Conservation (phyloP, 1,139 yeast species). For the Yueomyces sp. region DNA sequence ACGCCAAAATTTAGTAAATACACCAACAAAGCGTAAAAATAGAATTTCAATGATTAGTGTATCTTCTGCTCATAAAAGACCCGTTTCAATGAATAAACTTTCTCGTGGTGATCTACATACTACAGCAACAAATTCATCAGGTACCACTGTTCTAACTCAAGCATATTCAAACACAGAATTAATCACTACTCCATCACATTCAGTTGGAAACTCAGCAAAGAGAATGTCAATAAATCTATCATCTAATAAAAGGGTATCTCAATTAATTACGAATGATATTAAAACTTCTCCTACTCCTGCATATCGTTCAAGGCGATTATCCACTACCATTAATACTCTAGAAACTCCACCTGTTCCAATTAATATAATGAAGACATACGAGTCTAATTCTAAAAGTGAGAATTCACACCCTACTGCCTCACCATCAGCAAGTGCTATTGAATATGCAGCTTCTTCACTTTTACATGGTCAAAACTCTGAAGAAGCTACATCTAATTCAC, state of each 20-base stretch:
- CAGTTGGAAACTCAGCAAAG: constrained; percentile 4
- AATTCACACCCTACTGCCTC: constrained; percentile 1
- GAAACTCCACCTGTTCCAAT: constrained; percentile 27
- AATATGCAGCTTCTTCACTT: not conserved
- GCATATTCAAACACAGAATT: constrained; percentile 9
- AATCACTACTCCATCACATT: not conserved
- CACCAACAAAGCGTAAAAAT: constrained; percentile 31
- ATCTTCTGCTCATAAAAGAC: constrained; percentile 41
- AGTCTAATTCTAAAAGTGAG: constrained; percentile 3
- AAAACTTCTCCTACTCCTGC: constrained; percentile 22
- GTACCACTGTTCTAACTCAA: constrained; percentile 5
- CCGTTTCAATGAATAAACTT: constrained; percentile 40
- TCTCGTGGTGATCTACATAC: constrained; percentile 8
- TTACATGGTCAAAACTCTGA: not conserved
- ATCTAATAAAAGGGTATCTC: constrained; percentile 9
- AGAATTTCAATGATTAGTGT: constrained; percentile 42
- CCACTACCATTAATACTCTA: constrained; percentile 8
- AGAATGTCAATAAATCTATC: constrained; percentile 14
- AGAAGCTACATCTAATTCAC: constrained; percentile 5
- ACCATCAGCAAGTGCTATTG: constrained; percentile 21
- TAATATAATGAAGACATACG: constrained; percentile 22
- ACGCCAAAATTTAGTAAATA: constrained; percentile 3
- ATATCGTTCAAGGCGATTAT: constrained; percentile 16
- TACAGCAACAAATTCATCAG: constrained; percentile 7
- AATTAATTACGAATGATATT: constrained; percentile 4